These are phyloP conservation scores for Erythrophleum ivorense DNA, from an alignment of 331 rosid genomes.

Conservation along the genomic window DNA sequence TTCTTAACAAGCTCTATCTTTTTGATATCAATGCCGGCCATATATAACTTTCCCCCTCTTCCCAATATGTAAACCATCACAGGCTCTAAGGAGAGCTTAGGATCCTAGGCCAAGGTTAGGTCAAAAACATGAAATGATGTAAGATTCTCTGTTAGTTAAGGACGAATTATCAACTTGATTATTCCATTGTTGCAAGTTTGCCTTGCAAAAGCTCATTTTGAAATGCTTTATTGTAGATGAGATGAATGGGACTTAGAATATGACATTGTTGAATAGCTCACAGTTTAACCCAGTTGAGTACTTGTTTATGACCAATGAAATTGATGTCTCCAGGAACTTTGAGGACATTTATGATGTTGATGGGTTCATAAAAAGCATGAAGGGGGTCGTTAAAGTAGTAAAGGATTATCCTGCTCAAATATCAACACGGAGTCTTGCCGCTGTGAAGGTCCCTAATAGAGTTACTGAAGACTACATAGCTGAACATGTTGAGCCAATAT, in stretches of 20 bases:
- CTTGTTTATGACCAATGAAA: conserved; percentile 19
- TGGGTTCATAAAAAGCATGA: conserved; percentile 73
- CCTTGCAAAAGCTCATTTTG: conserved; percentile 20
- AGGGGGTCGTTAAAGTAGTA: conserved; percentile 79
- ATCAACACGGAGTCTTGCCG: conserved; percentile 73
- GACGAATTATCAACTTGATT: not conserved
- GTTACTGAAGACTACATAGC: conserved; percentile 81
- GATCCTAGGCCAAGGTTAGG: not conserved
- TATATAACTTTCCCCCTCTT: not conserved
- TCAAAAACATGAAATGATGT: conserved; percentile 1
- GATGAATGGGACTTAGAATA: not conserved
- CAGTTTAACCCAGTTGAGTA: conserved; percentile 1
- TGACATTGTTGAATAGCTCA: not conserved
- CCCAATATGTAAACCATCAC: not conserved
- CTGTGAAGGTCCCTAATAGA: conserved; percentile 92
- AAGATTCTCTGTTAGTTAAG: not conserved
- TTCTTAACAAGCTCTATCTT: not conserved
- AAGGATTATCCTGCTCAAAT: conserved; percentile 69
- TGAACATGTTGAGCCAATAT: conserved; percentile 77
- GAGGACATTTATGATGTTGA: conserved; percentile 84
- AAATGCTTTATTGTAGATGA: conserved; percentile 22
- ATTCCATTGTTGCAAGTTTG: conserved; percentile 11
- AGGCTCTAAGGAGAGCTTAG: not conserved
- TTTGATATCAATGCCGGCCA: not conserved
- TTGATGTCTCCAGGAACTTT: conserved; percentile 69